Conservation (phyloP, 1,139 yeast species). For the Eremothecium cymbalariae region DNA sequence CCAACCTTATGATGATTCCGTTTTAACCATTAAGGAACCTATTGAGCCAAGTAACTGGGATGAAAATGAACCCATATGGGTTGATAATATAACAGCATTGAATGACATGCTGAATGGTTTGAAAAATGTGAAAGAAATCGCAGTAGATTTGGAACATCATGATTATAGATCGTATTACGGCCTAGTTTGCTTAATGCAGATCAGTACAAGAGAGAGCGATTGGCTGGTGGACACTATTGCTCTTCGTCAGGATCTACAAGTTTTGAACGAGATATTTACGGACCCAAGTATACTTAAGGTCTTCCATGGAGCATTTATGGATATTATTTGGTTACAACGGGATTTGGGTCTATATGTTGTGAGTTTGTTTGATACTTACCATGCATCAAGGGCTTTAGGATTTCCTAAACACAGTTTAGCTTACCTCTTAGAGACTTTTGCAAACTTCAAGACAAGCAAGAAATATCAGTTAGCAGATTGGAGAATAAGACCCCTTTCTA, state of each 20-base stretch:
- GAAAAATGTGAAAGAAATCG: conserved; percentile 51
- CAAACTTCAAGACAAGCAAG: conserved; percentile 81
- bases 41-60: conserved; percentile 60
- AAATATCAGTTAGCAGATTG: conserved; percentile 96
- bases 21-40: conserved; percentile 44
- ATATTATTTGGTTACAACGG: conserved; percentile 92
- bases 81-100: conserved; percentile 51
- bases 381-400: conserved; percentile 73
- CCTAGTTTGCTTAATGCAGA: conserved; percentile 87
- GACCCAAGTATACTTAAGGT: conserved; percentile 77
- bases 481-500: conserved; percentile 81
- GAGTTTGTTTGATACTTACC: conserved; percentile 84
- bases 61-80: conserved; percentile 57
- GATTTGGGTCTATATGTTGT: conserved; percentile 90
- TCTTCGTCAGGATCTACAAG: conserved; percentile 61
- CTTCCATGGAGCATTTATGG: conserved; percentile 96
- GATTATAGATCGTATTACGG: conserved; percentile 88
- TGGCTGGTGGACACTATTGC: conserved; percentile 76
- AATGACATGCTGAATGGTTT: conserved; percentile 49
- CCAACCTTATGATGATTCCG: conserved; percentile 59
- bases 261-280: conserved; percentile 67
- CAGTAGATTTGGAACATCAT: conserved; percentile 97
- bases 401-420: conserved; percentile 82
- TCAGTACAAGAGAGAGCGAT: conserved; percentile 71
- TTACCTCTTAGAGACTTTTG: conserved; percentile 69